Percentiles rank a stretch among this genome's conserved stretches.
Conservation (phyloP, 257 asterid species). For the Capsicum chinense region DNA sequence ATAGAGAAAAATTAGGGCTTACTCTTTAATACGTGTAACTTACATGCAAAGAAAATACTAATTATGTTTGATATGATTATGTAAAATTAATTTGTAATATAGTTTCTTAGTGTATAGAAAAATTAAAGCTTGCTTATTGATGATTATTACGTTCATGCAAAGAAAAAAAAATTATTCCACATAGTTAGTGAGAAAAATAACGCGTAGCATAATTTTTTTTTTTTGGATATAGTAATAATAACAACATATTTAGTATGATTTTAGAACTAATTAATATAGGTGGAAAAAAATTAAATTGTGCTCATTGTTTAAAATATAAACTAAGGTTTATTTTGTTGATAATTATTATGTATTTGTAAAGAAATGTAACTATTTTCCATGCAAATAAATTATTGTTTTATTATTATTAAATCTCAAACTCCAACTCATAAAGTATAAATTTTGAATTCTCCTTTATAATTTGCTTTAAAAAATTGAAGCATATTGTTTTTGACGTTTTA, state of each 20-base stretch:
- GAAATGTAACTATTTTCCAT: background rate
- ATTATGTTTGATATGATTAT: background rate
- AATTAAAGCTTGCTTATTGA: background rate
- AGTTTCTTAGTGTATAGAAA: background rate
- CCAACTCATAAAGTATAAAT: background rate
- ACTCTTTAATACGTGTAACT: background rate
- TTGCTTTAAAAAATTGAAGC: background rate
- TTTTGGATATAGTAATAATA: too few species aligned
- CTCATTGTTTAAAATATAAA: too few species aligned
- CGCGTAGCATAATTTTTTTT: background rate
- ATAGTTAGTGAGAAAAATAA: too few species aligned
- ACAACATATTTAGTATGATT: too few species aligned
- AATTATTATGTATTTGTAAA: background rate
- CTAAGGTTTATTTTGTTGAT: too few species aligned
- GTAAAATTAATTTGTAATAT: background rate
- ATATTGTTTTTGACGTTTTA: background rate
- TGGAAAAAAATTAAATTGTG: too few species aligned
- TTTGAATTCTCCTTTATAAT: background rate
- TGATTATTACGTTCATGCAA: background rate
- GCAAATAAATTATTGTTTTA: too few species aligned
- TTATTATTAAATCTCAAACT: background rate
- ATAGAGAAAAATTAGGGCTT: slow-evolving; percentile 13
- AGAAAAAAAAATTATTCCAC: background rate
- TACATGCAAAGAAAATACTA: background rate
- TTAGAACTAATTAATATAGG: too few species aligned